Evolutionary conservation across 2,329 filamentous ascomycete genomes (phyloP).

Genomic region (Trichophyton mentagrophytes): DNA sequence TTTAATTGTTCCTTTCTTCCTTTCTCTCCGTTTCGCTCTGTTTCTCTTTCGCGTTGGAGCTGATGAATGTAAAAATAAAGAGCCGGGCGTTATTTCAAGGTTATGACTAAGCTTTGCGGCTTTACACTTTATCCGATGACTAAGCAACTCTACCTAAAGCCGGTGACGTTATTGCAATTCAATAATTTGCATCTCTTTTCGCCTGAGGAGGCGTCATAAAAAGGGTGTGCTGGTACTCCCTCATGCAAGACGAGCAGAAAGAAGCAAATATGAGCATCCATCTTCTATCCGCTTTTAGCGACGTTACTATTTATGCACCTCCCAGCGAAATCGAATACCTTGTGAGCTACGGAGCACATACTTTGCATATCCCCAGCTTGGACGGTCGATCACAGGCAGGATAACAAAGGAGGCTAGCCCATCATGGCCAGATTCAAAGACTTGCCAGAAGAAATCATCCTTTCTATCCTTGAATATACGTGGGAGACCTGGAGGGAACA

Average conservation of each 20-base stretch:
- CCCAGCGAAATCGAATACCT: neutral
- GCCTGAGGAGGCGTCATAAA: neutral
- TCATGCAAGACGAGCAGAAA: neutral
- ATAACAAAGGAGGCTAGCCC: neutral
- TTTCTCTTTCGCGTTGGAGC: neutral
- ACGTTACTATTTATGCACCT: neutral
- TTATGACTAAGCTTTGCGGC: conserved; percentile 1
- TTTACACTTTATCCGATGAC: neutral
- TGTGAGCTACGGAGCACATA: neutral
- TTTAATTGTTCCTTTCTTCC: neutral
- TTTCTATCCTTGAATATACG: neutral
- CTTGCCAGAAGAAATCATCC: neutral
- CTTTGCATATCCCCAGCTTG: neutral
- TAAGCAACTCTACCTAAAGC: neutral
- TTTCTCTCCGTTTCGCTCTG: neutral
- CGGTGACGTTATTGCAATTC: neutral
- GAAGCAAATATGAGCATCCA: neutral
- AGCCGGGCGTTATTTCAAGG: neutral
- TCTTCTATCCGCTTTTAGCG: conserved; percentile 1
- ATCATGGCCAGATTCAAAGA: neutral
- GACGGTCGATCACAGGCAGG: neutral
- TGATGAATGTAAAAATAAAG: too few species aligned
- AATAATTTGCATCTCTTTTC: neutral
- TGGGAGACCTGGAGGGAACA: neutral
- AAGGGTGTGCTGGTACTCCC: neutral